Evolutionary conservation across 1,284 basidiomycete species (phyloP), one percentile per base, ranked within the genome.

Genomic region (Cutaneotrichosporon sp.): DNA sequence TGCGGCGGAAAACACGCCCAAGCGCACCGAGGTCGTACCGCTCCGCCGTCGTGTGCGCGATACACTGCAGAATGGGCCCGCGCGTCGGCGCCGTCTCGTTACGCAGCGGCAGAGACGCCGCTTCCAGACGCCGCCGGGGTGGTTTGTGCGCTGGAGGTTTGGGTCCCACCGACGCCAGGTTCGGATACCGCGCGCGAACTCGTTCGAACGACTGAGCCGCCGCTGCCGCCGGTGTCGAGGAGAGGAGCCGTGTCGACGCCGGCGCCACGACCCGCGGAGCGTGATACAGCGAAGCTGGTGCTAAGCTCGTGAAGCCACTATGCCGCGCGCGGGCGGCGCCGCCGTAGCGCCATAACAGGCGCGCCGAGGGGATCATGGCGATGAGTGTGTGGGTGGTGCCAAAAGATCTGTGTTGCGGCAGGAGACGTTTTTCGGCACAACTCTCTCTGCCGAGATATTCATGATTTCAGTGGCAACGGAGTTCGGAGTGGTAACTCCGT

Each of bases 1-100:
- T 48, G 1, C 51, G 50, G 4, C 63, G 61, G 17, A 74, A 63
- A 4, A 64, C 58, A 1, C 49, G 45, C 8, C 64, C 70, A 1
- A 76, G 63, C n/a, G 55, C 57, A 10, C 63, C 47, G 9, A 76
- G 64, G 51, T 76, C 69, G 51, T 75, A 76, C 43, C 64, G 58
- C 49, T 74, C 74, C 0, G 74, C 74, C 0, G 72, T 73, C 3
- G 74, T 73, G 58, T 76, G 73, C n/a, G 74, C 73, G 35, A 76
- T 70, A 52, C 73, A 75, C 44, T 72, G 69, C 26, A 75, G 57
- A 12, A 74, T 66, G 1, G 74, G 74, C n/a, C 74, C 73, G 10
- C 74, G 66, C 4, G 71, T 72, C 15, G 62, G 63, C 1, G 72
- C 67, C 0, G 68, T 63, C 18, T 66, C 68, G 51, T 70, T 70